These are phyloP conservation scores for Penicillium atrosanguineum DNA, from an alignment of 495 filamentous ascomycete species.

Conservation along the genomic window DNA sequence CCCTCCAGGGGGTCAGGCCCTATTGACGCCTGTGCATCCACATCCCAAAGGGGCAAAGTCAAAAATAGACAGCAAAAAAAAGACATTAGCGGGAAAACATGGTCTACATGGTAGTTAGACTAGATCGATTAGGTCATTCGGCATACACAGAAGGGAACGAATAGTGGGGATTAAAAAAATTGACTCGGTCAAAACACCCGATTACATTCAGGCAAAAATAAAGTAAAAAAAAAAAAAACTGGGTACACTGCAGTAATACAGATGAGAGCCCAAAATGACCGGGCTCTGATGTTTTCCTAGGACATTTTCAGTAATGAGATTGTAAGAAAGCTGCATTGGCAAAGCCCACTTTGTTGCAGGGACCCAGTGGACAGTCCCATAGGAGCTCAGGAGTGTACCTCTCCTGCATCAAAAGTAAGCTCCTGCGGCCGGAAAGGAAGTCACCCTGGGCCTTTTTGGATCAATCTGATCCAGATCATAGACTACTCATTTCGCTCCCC, in stretches of 20 bases:
- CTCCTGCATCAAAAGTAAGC: slow-evolving; percentile 21
- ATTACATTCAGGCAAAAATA: slow-evolving; percentile 2
- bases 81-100: background rate
- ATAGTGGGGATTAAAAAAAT: background rate
- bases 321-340: slow-evolving; percentile 24
- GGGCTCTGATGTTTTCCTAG: slow-evolving; percentile 6
- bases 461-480: slow-evolving; percentile 24
- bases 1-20: slow-evolving; percentile 19
- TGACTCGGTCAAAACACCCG: background rate
- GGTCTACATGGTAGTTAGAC: background rate
- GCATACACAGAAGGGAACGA: background rate
- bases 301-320: slow-evolving; percentile 12
- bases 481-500: slow-evolving; percentile 1
- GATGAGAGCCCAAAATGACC: background rate
- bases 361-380: slow-evolving; percentile 13
- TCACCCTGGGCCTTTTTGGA: slow-evolving; percentile 10
- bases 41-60: slow-evolving; percentile 23
- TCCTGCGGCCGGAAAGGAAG: slow-evolving; percentile 15
- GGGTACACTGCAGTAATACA: background rate
- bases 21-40: slow-evolving; percentile 23
- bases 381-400: slow-evolving; percentile 17
- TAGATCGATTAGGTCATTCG: background rate
- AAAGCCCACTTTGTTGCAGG: slow-evolving; percentile 25
- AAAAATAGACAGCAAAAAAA: slow-evolving; percentile 4
- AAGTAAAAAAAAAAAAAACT: slow-evolving; percentile 1